A percentile compares a stretch with the other conserved stretches of the same genome.
phyloP scores from a whole-genome alignment of 2,329 filamentous ascomycete genomes.

The Myriosclerotinia curreyana region DNA sequence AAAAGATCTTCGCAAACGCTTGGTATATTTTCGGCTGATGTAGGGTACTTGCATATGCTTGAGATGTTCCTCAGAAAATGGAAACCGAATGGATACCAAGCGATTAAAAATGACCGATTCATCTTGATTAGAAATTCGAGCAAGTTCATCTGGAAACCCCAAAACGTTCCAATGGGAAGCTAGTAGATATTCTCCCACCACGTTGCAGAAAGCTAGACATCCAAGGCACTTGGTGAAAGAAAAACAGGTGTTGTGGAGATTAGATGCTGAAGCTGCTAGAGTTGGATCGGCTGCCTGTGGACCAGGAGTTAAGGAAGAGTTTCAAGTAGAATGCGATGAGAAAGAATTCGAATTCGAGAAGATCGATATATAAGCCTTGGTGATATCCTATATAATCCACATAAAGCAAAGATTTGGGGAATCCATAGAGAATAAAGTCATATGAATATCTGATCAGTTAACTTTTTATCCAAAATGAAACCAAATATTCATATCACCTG shows the following conservation, averaged over 20 bases:
- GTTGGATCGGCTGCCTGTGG: constrained; percentile 51
- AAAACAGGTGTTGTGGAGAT: constrained; percentile 43
- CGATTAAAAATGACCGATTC: constrained; percentile 20
- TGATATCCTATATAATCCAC: not conserved
- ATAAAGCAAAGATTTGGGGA: not conserved
- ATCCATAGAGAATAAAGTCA: not conserved
- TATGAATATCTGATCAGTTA: no score
- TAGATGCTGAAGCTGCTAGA: constrained; percentile 46
- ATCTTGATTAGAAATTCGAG: constrained; percentile 7
- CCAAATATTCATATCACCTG: not conserved
- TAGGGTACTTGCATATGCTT: constrained; percentile 56
- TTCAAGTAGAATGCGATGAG: constrained; percentile 21
- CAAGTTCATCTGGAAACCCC: constrained; percentile 31
- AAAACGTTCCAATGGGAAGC: constrained; percentile 43
- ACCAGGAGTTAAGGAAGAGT: constrained; percentile 21
- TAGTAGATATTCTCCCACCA: constrained; percentile 48
- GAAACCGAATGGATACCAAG: constrained; percentile 24
- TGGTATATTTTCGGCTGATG: constrained; percentile 49
- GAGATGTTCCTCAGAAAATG: constrained; percentile 57
- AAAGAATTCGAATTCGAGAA: constrained; percentile 22
- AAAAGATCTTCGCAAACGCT: constrained; percentile 59
- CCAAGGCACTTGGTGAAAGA: constrained; percentile 58
- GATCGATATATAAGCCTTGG: constrained; percentile 3
- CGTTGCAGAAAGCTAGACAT: constrained; percentile 58
- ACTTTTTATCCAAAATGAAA: no score